These are phyloP conservation scores for Cymodocea nodosa DNA, from an alignment of 116 monocot species.

Conservation along the genomic window DNA sequence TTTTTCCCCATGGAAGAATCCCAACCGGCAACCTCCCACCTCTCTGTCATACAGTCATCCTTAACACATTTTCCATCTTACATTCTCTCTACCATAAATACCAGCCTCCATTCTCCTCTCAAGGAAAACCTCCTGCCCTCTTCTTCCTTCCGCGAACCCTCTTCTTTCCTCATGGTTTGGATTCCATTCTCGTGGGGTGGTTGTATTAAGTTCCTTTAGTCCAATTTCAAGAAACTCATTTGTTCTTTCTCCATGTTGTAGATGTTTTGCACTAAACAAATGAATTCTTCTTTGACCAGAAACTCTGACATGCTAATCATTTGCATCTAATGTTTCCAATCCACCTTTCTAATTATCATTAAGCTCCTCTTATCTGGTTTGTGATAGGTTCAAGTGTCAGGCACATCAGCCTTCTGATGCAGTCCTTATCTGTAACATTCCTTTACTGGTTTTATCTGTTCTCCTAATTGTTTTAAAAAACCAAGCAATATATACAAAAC, in stretches of 20 bases:
- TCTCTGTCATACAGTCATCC: not conserved
- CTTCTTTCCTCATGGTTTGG: not conserved
- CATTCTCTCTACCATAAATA: conserved; percentile 1
- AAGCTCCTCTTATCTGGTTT: no score
- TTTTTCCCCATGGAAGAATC: not conserved
- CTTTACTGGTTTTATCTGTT: conserved; percentile 98
- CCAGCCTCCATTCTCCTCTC: not conserved
- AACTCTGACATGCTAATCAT: not conserved
- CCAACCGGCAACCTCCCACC: not conserved
- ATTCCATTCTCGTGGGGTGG: not conserved
- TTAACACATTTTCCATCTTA: not conserved
- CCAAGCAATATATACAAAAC: not conserved
- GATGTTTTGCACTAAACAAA: not conserved
- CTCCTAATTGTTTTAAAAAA: conserved; percentile 25
- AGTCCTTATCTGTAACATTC: conserved; percentile 92
- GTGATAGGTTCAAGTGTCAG: conserved; percentile 27
- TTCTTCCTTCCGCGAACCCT: not conserved
- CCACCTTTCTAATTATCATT: conserved; percentile 11
- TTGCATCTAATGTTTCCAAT: conserved; percentile 3
- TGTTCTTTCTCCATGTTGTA: no score
- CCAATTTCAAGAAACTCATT: no score
- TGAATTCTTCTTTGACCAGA: not conserved
- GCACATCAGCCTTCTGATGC: conserved; percentile 49
- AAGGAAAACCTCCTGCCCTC: not conserved
- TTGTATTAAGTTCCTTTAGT: no score